Base-by-base conservation (phyloP, 176 grass and related monocot genomes). In the Panicum miliaceum region DNA sequence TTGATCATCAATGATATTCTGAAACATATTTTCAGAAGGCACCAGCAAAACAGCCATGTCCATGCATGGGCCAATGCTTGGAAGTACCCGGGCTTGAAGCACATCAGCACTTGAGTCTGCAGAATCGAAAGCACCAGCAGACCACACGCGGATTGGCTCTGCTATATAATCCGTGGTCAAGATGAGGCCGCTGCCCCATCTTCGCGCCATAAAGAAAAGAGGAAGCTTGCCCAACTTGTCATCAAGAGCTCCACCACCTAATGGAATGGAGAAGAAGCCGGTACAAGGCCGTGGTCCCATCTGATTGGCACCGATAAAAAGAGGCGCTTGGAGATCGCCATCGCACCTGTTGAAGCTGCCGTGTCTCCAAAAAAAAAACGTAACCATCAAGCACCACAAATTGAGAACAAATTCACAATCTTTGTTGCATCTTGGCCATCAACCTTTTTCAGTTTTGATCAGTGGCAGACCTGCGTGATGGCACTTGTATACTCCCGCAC, bases 221-320 rank as follows among this genome's bases (percentile, higher is more conserved):
- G 53, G 29, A 48, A n/a, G 66, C 16, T 42, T 80, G 50, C 76
- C 48, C 61, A 75, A 75, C 76, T 69, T 80, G 76, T 74, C 84
- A 83, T 90, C 68, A 74, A 86, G 66, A 86, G 88, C 79, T 86
- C 66, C 88, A 90, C 84, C 89, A 90, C 75, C 89, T 52, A 80
- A 78, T 35, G 16, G 25, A 25, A 73, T 52, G 74, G 32, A 42
- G 80, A 60, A 76, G 62, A 82, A 76, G 79, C 61, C 71, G 56
- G 80, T 67, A 68, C 68, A 84, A 67, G 41, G 48, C 8, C n/a
- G 79, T 69, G 84, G 89, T 79, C 89, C 89, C 60, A 22, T 82
- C 58, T 47, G 64, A 77, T 77, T 56, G 78, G 64, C 71, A 71
- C 64, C 52, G 46, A 72, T 27, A 71, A 77, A 81, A 63, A 53